Base-by-base conservation (phyloP, 2,329 filamentous ascomycete species). In the Verticillium isaacii region DNA sequence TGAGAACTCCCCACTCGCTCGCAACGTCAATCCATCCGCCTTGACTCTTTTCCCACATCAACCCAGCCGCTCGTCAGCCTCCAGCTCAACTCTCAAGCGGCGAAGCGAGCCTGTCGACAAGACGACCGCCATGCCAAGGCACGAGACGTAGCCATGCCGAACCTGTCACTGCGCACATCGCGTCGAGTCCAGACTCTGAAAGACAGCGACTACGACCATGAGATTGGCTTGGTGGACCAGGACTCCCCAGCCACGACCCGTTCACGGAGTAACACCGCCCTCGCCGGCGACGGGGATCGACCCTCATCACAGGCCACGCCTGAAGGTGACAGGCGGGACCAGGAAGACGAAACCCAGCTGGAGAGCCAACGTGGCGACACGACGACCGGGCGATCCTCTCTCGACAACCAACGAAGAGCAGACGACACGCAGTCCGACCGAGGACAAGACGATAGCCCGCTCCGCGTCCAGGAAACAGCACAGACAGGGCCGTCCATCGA, bases 141-240 rank as follows among this genome's bases (percentile, higher is more conserved):
- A 50, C 55, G 52, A 50, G 23, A 54, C 58, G 57, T 57, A 66
- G 69, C 71, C 61, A 81, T 80, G 78, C 71, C 73, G 58, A 32
- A 52, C 34, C 45, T 59, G 23, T 63, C 63, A 32, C 61, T 65
- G 65, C 70, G 79, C 67, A 82, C 78, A 66, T 85, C 82, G 65
- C 85, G 85, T 69, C 85, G 86, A 69, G 82, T 78, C 41, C 71
- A 78, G 59, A 77, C 78, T 61, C 77, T 87, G 62, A 81, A 82
- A 72, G 85, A 87, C 66, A 78, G 76, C 71, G 85, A 89, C 67
- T 89, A 88, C 70, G 87, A 89, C 68, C 89, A 91, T 74, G 87
- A 88, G 72, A 93, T 93, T 70, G 76, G 72, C 66, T 84, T 93
- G 41, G 79, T 91, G 66, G 88, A 92, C 72, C 77, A 80, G 61